Base-by-base conservation (phyloP, 805 yeast genomes). In the Schizosaccharomyces cryophilus region DNA sequence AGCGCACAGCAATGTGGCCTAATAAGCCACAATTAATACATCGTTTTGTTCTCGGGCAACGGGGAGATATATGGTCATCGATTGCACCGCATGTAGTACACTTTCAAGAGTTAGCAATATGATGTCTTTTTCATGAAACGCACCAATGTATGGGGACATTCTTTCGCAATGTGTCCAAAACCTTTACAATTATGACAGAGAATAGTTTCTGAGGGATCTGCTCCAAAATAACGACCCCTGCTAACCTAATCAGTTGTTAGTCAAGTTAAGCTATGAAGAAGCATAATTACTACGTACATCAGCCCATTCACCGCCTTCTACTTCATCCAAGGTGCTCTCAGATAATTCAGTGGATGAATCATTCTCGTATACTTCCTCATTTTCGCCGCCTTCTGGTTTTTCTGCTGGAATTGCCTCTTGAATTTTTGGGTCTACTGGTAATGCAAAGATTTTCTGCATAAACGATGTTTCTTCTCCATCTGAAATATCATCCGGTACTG, bases 141-240 rank as follows among this genome's bases (percentile, higher is more conserved):
- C 7, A 51, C 56, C 56, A 51, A 29, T 19, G 35, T 29, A 13
- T 51, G 56, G 9, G 56, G 30, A 29, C 56, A 51, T 19, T 51
- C 56, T 15, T 29, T 21, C 6, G 56, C 21, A 24, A 51, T 29
- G 17, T 51, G 56, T 5, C 56, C 56, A 51, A 19, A 17, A 17
- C 56, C 56, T 51, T 51, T 51, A 51, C 56, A 51, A 29, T 51
- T 51, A 21, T 51, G 56, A 29, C 56, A 51, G 24, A 51, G 19
- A 24, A 51, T 51, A 13, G 19, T 29, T 21, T 51, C 56, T 29
- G 30, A 24, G n/a, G 56, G 56, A 24, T 51, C 56, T 24, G 35
- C 21, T 5, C 56, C 56, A 29, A 51, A 51, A 29, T 51, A 51
- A 24, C 56, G 30, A n/a, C 56, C 56, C 17, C 35, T 51, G 56